Conservation (phyloP, 2,329 filamentous ascomycete genomes). For the Microascus cirrosus region DNA sequence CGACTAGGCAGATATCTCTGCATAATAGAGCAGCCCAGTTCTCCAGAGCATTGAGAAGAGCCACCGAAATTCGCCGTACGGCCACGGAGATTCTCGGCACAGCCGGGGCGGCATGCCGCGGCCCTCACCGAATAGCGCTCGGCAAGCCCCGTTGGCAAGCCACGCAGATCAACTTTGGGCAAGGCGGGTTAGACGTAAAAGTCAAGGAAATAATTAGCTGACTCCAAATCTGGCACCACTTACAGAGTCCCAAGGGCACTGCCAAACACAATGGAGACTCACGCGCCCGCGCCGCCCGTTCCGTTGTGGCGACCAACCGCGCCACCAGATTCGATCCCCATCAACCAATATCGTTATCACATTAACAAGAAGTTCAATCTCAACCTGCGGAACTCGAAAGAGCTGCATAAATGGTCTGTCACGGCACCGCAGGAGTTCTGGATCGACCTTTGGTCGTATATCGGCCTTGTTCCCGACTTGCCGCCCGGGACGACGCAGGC, state of each 20-base stretch:
- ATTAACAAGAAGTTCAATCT: neutral
- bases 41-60: no score
- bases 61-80: no score
- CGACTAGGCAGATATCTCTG: neutral
- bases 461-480: neutral
- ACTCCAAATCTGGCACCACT: neutral
- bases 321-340: neutral
- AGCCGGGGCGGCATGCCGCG: no score
- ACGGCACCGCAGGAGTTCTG: neutral
- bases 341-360: neutral
- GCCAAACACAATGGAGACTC: neutral
- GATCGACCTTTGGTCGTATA: neutral
- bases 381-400: neutral
- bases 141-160: neutral
- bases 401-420: neutral
- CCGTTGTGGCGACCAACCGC: neutral
- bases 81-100: no score
- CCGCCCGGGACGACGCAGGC: neutral
- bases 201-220: neutral
- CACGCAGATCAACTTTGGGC: neutral
- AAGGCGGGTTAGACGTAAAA: neutral
- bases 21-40: no score
- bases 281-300: neutral
- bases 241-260: neutral
- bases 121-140: neutral